A percentile compares a stretch with the other conserved stretches of the same genome.
Conservation (phyloP, 2,329 filamentous ascomycete genomes). For the Epicoccum sorghinum region DNA sequence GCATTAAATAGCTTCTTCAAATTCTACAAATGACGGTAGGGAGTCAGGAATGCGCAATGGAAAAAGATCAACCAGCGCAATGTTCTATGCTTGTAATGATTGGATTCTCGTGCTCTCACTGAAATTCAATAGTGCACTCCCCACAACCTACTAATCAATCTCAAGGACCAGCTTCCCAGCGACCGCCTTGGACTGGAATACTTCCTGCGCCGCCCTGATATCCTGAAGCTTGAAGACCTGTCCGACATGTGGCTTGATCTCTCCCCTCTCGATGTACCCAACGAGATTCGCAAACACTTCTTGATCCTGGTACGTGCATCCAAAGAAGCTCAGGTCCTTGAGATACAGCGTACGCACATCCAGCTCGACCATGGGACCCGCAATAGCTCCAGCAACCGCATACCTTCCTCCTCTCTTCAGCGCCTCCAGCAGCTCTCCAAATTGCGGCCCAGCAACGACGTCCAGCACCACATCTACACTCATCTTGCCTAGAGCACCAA, state of each 20-base stretch:
- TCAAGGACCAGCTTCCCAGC: slow-evolving; percentile 15
- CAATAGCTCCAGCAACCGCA: slow-evolving; percentile 18
- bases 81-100: too few species aligned
- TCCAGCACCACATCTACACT: slow-evolving; percentile 15
- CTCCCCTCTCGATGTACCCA: slow-evolving; percentile 16
- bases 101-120: too few species aligned
- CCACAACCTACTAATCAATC: background rate
- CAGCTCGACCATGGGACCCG: slow-evolving; percentile 15
- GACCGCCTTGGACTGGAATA: slow-evolving; percentile 10
- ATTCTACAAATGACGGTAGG: too few species aligned
- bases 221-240: slow-evolving; percentile 16
- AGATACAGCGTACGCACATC: slow-evolving; percentile 18
- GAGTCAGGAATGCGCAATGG: too few species aligned
- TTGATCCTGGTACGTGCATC: slow-evolving; percentile 19
- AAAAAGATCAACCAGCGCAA: too few species aligned
- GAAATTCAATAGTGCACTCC: too few species aligned
- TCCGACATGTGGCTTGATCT: slow-evolving; percentile 16
- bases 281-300: slow-evolving; percentile 18
- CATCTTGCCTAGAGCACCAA: slow-evolving; percentile 5
- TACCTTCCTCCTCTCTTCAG: slow-evolving; percentile 19
- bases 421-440: slow-evolving; percentile 13
- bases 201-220: slow-evolving; percentile 15
- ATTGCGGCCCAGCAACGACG: slow-evolving; percentile 15
- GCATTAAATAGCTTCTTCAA: too few species aligned
- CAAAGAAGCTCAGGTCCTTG: slow-evolving; percentile 21